Evolutionary conservation across 768 basidiomycete genomes (phyloP), one percentile per base, ranked within the genome.

Genomic region (Xerocomellus dryophilus): DNA sequence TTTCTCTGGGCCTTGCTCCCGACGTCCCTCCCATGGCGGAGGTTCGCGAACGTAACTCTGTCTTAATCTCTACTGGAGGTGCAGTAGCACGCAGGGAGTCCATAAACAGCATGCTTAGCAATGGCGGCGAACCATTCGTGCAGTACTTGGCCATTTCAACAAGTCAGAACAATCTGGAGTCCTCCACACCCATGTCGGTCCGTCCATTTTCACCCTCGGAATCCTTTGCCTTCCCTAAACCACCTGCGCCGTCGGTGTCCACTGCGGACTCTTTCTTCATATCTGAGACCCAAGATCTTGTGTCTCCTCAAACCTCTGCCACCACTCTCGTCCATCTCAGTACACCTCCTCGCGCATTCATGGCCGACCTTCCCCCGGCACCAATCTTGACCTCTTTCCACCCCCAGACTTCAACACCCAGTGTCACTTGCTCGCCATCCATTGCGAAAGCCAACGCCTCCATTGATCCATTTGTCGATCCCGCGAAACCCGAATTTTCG

Each of bases 171-270:
- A 46, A 52, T 27, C 41, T 25, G 18, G 65, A 63, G 32, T 61
- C 64, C n/a, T 54, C 64, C 5, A 78, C 81, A 0, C 81, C 83
- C 21, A 82, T 86, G 76, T 82, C 77, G 36, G 83, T 84, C 18
- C 81, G 82, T 38, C 84, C 83, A 2, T 86, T 85, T 72, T 81
- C 84, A 0, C 81, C 83, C 11, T 79, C 80, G 17, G 86, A 88
- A 64, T 79, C 81, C 5, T 88, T 85, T 68, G 69, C 82, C 9
- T 88, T 88, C 74, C 86, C 86, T 3, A 80, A 79, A 50, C 86
- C 86, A 2, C 84, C 83, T 5, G 61, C n/a, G 14, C 57, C 48
- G 2, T 50, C 35, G 2, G 7, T 42, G 7, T 21, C 45, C 11
- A 11, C 49, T 14, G 9, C 25, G 11, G 50, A 55, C 27, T 44